phyloP scores from a whole-genome alignment of 2,329 filamentous ascomycete genomes.

The Aspergillus floridensis region DNA sequence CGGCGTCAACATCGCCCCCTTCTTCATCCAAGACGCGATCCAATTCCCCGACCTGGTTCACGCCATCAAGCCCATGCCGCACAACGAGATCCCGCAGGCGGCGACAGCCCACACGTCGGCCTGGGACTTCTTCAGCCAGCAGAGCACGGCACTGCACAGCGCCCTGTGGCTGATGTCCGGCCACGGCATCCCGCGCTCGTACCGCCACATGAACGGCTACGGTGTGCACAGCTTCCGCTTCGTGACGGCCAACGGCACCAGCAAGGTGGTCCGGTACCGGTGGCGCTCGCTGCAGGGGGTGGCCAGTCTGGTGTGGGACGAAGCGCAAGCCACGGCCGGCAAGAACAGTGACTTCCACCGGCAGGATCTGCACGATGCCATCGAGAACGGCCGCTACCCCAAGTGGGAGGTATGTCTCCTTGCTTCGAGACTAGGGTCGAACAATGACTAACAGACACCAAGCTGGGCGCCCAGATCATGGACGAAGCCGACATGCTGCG shows the following conservation, averaged over 20 bases:
- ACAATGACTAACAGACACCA: no score
- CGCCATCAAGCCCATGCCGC: slow-evolving; percentile 39
- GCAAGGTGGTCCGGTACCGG: slow-evolving; percentile 41
- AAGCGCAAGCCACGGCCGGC: slow-evolving; percentile 64
- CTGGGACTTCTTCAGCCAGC: slow-evolving; percentile 41
- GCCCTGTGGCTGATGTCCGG: slow-evolving; percentile 41
- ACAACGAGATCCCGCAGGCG: slow-evolving; percentile 51
- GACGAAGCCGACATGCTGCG: slow-evolving; percentile 63
- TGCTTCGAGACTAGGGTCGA: no score
- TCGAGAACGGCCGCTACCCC: slow-evolving; percentile 63
- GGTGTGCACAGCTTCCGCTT: slow-evolving; percentile 41
- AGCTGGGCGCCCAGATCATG: slow-evolving; percentile 64
- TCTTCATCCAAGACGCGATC: slow-evolving; percentile 46
- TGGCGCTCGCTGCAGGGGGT: slow-evolving; percentile 38
- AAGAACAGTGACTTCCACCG: slow-evolving; percentile 70
- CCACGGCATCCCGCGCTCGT: slow-evolving; percentile 40
- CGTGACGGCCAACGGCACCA: slow-evolving; percentile 33
- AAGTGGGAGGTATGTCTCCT: slow-evolving; percentile 59
- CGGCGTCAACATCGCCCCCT: slow-evolving; percentile 42
- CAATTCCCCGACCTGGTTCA: slow-evolving; percentile 45
- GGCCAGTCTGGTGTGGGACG: slow-evolving; percentile 64
- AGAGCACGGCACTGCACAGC: slow-evolving; percentile 48
- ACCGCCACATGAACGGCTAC: slow-evolving; percentile 39
- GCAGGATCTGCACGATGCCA: slow-evolving; percentile 67
- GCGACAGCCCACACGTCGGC: slow-evolving; percentile 52